phyloP scores from a whole-genome alignment of 768 basidiomycete species.

The Strobilomyces confusus region DNA sequence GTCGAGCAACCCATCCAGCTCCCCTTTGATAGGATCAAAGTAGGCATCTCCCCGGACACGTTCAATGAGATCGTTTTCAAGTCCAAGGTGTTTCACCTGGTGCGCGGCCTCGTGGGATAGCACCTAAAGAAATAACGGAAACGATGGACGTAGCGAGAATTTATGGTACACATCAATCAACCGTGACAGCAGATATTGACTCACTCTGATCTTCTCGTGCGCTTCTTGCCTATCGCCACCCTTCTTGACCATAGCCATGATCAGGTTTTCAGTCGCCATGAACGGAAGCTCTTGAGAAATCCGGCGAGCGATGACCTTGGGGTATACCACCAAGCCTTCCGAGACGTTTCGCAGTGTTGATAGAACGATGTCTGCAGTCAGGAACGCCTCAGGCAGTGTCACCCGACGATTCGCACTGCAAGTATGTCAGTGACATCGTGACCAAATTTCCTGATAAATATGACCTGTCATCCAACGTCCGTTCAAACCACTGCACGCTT shows the following conservation, averaged over 20 bases:
- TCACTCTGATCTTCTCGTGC: slow-evolving; percentile 89
- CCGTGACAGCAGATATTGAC: slow-evolving; percentile 19
- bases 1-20: slow-evolving; percentile 77
- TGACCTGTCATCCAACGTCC: slow-evolving; percentile 93
- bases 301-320: slow-evolving; percentile 87
- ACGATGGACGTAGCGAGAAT: slow-evolving; percentile 7
- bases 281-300: slow-evolving; percentile 96
- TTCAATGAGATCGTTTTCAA: slow-evolving; percentile 93
- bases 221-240: slow-evolving; percentile 96
- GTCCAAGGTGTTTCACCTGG: slow-evolving; percentile 91
- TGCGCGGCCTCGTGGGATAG: slow-evolving; percentile 92
- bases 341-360: slow-evolving; percentile 95
- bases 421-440: slow-evolving; percentile 5
- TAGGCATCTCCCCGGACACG: slow-evolving; percentile 78
- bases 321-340: slow-evolving; percentile 99
- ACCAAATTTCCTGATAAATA: slow-evolving; percentile 3
- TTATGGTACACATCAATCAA: slow-evolving; percentile 14
- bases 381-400: slow-evolving; percentile 93
- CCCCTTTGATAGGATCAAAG: slow-evolving; percentile 81
- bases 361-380: slow-evolving; percentile 94
- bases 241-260: slow-evolving; percentile 96
- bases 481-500: slow-evolving; percentile 97
- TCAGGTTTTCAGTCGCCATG: slow-evolving; percentile 99
- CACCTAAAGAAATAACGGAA: slow-evolving; percentile 45
- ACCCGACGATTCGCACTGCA: slow-evolving; percentile 91